phyloP scores from a whole-genome alignment of 164 flowering plant genomes.

The Chimonanthus praecox region DNA sequence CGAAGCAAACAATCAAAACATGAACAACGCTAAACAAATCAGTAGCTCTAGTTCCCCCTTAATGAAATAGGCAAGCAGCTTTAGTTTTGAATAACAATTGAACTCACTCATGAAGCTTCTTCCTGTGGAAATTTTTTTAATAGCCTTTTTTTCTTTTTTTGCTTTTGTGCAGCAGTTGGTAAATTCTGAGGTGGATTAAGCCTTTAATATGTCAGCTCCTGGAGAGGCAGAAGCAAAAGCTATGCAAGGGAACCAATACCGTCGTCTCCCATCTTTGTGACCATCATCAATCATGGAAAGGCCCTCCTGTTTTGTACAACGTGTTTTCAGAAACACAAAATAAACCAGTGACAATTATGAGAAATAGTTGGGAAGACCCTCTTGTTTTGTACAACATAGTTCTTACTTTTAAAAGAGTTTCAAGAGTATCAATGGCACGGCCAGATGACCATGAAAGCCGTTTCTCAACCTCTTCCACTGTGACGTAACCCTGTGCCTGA shows the following conservation, averaged over 20 bases:
- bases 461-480: constrained; percentile 73
- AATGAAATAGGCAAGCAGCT: not conserved
- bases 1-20: not conserved
- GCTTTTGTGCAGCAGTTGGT: too few species aligned
- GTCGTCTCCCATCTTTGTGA: constrained; percentile 70
- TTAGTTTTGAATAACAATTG: not conserved
- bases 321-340: constrained; percentile 1
- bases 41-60: not conserved
- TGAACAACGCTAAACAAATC: not conserved
- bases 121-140: too few species aligned
- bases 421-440: constrained; percentile 84
- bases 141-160: too few species aligned
- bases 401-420: constrained; percentile 69
- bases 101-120: not conserved
- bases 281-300: constrained; percentile 98
- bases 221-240: constrained; percentile 39
- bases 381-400: not conserved
- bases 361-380: not conserved
- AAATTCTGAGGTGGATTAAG: not conserved
- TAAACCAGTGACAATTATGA: not conserved
- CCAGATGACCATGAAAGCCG: constrained; percentile 82
- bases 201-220: constrained; percentile 1
- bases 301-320: constrained; percentile 66
- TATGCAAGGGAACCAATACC: constrained; percentile 94
- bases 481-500: constrained; percentile 88